These are phyloP conservation scores for Macadamia integrifolia DNA, from an alignment of 164 flowering plant genomes.

Conservation along the genomic window DNA sequence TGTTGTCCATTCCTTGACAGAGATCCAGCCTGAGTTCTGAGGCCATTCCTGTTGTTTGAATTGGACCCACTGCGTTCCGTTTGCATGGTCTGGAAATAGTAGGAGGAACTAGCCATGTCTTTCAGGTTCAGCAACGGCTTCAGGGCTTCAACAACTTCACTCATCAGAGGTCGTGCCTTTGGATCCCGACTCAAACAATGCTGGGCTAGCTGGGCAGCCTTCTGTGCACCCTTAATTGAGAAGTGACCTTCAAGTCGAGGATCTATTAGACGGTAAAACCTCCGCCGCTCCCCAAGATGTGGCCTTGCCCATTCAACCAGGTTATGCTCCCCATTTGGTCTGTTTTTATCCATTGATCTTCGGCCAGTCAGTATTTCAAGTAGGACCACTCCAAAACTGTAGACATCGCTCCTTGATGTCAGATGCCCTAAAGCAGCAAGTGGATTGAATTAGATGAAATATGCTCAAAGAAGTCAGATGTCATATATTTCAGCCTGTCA, in stretches of 20 bases:
- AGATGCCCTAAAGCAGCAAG: constrained; percentile 56
- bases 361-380: constrained; percentile 88
- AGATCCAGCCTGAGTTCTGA: constrained; percentile 25
- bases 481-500: no score
- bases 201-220: constrained; percentile 70
- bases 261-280: constrained; percentile 67
- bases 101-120: constrained; percentile 89
- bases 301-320: constrained; percentile 94
- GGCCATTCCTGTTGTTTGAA: constrained; percentile 40
- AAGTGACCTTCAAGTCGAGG: constrained; percentile 89
- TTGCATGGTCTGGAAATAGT: constrained; percentile 64
- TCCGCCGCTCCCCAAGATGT: constrained; percentile 63
- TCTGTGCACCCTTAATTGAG: constrained; percentile 81
- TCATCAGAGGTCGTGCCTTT: constrained; percentile 72
- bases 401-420: constrained; percentile 84
- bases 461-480: not conserved
- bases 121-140: constrained; percentile 69
- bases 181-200: constrained; percentile 83
- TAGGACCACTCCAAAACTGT: constrained; percentile 88
- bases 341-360: constrained; percentile 86
- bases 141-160: constrained; percentile 71
- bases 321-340: constrained; percentile 88
- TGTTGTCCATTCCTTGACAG: constrained; percentile 43
- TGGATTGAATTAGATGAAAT: not conserved
- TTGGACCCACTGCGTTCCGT: constrained; percentile 51